phyloP scores from a whole-genome alignment of 2,329 filamentous ascomycete species.

The Xylariaceae sp. region DNA sequence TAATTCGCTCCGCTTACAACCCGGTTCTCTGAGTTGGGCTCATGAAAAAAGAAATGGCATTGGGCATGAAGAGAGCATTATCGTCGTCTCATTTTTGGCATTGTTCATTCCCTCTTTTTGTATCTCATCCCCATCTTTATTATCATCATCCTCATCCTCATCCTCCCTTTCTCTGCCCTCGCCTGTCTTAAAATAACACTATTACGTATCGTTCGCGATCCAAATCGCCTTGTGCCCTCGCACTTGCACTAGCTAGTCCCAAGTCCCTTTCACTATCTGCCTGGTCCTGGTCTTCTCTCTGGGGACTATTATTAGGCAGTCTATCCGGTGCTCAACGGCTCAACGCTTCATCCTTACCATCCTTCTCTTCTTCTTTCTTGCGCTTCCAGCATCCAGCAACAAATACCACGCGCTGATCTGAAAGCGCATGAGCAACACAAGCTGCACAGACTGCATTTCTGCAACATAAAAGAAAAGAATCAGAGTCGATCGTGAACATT shows the following conservation, averaged over 20 bases:
- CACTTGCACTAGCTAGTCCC: neutral
- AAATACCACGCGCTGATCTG: neutral
- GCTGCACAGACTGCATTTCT: neutral
- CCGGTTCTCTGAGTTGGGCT: constrained; percentile 11
- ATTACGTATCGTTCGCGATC: neutral
- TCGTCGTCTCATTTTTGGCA: constrained; percentile 1
- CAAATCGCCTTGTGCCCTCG: neutral
- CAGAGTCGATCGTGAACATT: neutral
- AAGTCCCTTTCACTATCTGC: too few relatives aligned
- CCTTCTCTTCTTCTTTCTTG: neutral
- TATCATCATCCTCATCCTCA: neutral
- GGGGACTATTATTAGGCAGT: too few relatives aligned
- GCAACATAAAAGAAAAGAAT: too few relatives aligned
- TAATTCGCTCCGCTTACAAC: constrained; percentile 16
- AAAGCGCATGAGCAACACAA: neutral
- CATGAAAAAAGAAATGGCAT: constrained; percentile 12
- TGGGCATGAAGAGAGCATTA: constrained; percentile 16
- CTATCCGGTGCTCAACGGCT: neutral
- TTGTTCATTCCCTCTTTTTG: neutral
- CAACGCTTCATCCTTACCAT: neutral
- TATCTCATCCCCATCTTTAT: neutral
- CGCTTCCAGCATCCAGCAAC: neutral
- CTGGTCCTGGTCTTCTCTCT: too few relatives aligned
- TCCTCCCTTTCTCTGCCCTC: neutral
- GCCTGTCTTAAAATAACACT: neutral